Evolutionary conservation across 768 basidiomycete genomes (phyloP).

Genomic region (Lentinula detonsa): DNA sequence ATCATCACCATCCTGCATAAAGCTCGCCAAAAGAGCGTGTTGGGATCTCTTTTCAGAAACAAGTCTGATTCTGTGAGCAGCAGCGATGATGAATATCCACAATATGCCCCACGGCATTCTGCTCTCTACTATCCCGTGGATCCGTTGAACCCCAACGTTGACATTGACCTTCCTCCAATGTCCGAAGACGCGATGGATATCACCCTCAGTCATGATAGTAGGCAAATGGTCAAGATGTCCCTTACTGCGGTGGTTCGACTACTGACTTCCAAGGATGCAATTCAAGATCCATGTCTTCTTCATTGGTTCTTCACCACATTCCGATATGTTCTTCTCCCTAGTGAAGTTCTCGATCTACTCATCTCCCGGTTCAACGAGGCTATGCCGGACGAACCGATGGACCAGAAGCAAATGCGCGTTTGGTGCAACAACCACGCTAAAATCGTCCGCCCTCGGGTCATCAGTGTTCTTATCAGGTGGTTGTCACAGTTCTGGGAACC

Average conservation of each 20-base stretch:
- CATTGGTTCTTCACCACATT: slow-evolving; percentile 52
- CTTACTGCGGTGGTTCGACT: slow-evolving; percentile 17
- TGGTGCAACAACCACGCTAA: slow-evolving; percentile 29
- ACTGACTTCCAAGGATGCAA: slow-evolving; percentile 20
- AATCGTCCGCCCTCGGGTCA: slow-evolving; percentile 52
- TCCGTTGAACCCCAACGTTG: slow-evolving; percentile 17
- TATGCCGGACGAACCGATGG: slow-evolving; percentile 18
- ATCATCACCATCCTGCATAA: not conserved
- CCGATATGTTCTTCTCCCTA: slow-evolving; percentile 45
- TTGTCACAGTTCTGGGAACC: slow-evolving; percentile 62
- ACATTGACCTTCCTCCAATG: slow-evolving; percentile 6
- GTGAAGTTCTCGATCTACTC: slow-evolving; percentile 32
- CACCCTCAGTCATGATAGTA: not conserved
- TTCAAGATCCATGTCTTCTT: slow-evolving; percentile 30
- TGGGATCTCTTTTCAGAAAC: not conserved
- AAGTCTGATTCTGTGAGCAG: not conserved
- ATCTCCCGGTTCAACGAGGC: slow-evolving; percentile 44
- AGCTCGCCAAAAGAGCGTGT: not conserved
- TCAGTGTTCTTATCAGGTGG: slow-evolving; percentile 62
- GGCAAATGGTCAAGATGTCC: not conserved
- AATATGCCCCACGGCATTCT: slow-evolving; percentile 20
- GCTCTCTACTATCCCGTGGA: slow-evolving; percentile 19
- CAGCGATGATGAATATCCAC: slow-evolving; percentile 4
- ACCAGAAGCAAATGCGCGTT: slow-evolving; percentile 25
- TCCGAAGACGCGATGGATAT: slow-evolving; percentile 4